Base-by-base conservation (phyloP, 2,329 filamentous ascomycete species). In the Fusarium penzigii region DNA sequence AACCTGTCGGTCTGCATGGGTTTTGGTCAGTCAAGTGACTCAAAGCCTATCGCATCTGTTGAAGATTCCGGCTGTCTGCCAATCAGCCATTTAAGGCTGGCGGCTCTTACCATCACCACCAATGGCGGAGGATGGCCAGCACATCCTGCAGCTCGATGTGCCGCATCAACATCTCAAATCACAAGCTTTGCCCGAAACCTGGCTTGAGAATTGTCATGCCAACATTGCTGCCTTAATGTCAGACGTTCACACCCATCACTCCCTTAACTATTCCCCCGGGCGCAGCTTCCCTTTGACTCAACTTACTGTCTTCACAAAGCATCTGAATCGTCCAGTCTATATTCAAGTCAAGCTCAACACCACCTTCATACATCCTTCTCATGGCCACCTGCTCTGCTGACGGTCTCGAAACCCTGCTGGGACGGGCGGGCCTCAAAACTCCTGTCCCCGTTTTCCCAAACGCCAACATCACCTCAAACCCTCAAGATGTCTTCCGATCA, bases 401-500 rank as follows among this genome's bases (percentile, higher is more conserved):
- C 17, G 62, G 58, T 0, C 48, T 66, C 1, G 51, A 61, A 11
- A 57, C 10, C 3, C 49, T 66, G 2, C 60, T 66, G 0, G 63
- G 63, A 0, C 57, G 44, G 7, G 64, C 17, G 44, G 64, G 64
- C 0, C 56, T 66, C 11, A 45, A 63, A 9, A 64, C 59, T 0
- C 64, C 64, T 1, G 17, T 66, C 1, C 63, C 64, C 1, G 54
- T 62, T 0, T 66, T 40, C 17, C 63, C 64, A 0, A 59, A 34
- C 1, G 52, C 62, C 8, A 53, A 66, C 4, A 52, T 66, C 1
- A 55, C 66, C 29, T 56, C 59, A 6, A 66, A 66, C 0, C 63
- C 62, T 0, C 64, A 66, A 34, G 63, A 66, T 38, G 62, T 66
- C 38, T 66, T 66, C 6, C 57, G 62, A 1, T 62, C 52, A 0